Evolutionary conservation across 306 rosid species (phyloP), one percentile per base, ranked within the genome.

Genomic region (Cercis canadensis): DNA sequence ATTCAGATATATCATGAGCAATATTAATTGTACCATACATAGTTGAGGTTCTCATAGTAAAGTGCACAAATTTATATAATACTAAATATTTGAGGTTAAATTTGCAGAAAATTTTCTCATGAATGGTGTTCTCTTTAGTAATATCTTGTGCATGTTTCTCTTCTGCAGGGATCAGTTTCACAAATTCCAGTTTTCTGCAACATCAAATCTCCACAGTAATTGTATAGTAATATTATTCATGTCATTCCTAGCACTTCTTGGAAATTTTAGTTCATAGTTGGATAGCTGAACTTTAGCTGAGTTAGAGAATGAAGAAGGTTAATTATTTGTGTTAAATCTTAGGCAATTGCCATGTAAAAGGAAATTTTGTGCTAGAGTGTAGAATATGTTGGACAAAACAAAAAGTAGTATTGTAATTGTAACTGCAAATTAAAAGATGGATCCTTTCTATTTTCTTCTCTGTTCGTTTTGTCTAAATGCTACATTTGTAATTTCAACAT

Each of bases 151-250:
- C 60, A 64, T 76, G 63, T 56, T 72, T 72, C 37, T 68, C 56
- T 59, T 85, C 36, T 81, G 81, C 92, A 92, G 98, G 73, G 96
- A 87, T 18, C 97, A 92, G 53, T 82, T 96, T 73, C 93, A 90
- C 82, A 87, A 89, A 84, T 79, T 87, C 76, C 87, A 81, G 72
- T 92, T 87, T 80, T 90, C 92, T 37, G 61, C 61, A 49, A 86
- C 83, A 52, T 75, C 88, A 31, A 69, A 81, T 46, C 34, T 75
- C 51, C 37, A 69, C 56, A 15, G 60, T 53, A 56, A 73, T 59
- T 78, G 65, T 29, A 44, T 65, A 69, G 52, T 70, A 72, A 39
- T 88, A 46, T 65, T 82, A 72, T 65, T 77, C n/a, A 24, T 81
- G 69, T 69, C 83, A 53, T 65, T 81, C 55, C 10, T 84, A 11